phyloP scores from a whole-genome alignment of 805 yeast genomes.

The Saccharomycopsis capsularis region DNA sequence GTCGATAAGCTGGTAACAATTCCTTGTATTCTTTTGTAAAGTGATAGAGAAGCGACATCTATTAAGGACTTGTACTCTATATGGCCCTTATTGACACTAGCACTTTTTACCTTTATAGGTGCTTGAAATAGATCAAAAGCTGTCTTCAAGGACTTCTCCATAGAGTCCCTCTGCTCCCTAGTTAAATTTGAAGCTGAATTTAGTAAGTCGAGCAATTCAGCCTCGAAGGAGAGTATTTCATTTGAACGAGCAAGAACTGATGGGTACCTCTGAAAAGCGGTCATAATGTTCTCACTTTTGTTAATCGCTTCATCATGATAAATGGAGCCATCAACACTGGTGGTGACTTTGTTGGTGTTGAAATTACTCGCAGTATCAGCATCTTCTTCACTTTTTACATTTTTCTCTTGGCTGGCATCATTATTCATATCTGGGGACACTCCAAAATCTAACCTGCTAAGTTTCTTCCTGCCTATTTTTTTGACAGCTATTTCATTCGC shows the following conservation, averaged over 20 bases:
- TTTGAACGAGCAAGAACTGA: slow-evolving; percentile 24
- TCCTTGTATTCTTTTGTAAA: slow-evolving; percentile 30
- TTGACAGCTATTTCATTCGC: too few relatives aligned
- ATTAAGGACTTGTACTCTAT: slow-evolving; percentile 24
- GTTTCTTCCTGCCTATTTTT: slow-evolving; percentile 4
- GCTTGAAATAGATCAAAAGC: slow-evolving; percentile 28
- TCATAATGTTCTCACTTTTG: too few relatives aligned
- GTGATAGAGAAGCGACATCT: slow-evolving; percentile 26
- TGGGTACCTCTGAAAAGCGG: slow-evolving; percentile 11
- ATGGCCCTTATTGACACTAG: background rate
- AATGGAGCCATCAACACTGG: too few relatives aligned
- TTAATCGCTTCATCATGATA: too few relatives aligned
- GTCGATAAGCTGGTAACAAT: slow-evolving; percentile 30
- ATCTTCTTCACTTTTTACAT: too few relatives aligned
- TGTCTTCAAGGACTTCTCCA: slow-evolving; percentile 23
- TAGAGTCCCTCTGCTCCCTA: slow-evolving; percentile 22
- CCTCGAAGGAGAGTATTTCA: slow-evolving; percentile 30
- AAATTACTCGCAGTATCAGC: too few relatives aligned
- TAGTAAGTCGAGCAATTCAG: slow-evolving; percentile 26
- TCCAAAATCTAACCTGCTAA: slow-evolving; percentile 16
- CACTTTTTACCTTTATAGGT: slow-evolving; percentile 18
- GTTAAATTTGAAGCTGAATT: slow-evolving; percentile 18
- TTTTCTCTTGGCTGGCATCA: too few relatives aligned
- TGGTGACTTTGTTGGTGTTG: too few relatives aligned
- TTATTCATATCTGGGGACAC: background rate